These are phyloP conservation scores for Colletotrichum orbiculare DNA, from an alignment of 2,329 filamentous ascomycete species.

Conservation along the genomic window DNA sequence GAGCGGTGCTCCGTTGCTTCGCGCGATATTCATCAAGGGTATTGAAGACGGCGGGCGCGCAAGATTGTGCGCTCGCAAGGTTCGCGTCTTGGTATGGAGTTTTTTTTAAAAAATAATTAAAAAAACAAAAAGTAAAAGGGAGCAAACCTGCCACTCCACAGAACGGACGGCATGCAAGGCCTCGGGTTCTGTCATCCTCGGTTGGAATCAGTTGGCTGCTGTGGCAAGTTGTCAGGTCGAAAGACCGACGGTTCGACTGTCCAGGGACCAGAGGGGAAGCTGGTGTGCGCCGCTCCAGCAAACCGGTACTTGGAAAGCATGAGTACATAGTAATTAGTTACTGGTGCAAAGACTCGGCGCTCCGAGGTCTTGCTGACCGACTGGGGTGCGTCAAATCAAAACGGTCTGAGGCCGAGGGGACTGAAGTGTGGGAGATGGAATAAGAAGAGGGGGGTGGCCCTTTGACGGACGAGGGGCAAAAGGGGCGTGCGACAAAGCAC, in stretches of 20 bases:
- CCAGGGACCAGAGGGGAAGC: not conserved
- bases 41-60: not conserved
- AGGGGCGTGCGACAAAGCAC: slow-evolving; percentile 22
- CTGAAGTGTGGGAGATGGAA: slow-evolving; percentile 33
- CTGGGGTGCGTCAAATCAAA: slow-evolving; percentile 17
- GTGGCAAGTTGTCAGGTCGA: no score
- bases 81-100: slow-evolving; percentile 1
- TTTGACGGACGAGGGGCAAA: slow-evolving; percentile 8
- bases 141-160: slow-evolving; percentile 12
- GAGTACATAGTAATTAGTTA: not conserved
- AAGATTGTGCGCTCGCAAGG: not conserved
- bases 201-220: no score
- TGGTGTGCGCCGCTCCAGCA: slow-evolving; percentile 25
- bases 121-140: no score
- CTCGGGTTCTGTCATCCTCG: no score
- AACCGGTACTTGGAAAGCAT: slow-evolving; percentile 31
- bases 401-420: slow-evolving; percentile 11
- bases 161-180: slow-evolving; percentile 13
- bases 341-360: slow-evolving; percentile 18
- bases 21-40: slow-evolving; percentile 5
- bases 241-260: not conserved
- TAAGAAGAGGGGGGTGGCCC: slow-evolving; percentile 16
- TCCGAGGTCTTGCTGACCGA: slow-evolving; percentile 24
- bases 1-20: slow-evolving; percentile 11
- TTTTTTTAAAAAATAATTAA: no score